Evolutionary conservation across 345 rosid species (phyloP).

Genomic region (Conringia planisiliqua): DNA sequence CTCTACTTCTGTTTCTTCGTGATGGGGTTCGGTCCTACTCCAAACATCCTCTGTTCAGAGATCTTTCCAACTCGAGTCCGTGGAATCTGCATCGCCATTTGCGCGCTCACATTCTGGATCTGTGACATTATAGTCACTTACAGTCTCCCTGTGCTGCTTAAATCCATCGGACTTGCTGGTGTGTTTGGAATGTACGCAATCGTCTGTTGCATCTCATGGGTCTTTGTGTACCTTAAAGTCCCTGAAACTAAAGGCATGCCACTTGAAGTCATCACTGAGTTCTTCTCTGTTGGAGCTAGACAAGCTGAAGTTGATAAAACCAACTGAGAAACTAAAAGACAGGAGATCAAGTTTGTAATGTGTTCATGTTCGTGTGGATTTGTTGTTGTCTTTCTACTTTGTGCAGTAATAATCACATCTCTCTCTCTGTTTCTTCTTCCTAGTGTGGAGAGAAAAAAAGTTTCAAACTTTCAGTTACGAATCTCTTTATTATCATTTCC

Average conservation of each 20-base stretch:
- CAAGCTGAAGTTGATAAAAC: constrained; percentile 53
- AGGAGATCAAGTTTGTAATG: constrained; percentile 10
- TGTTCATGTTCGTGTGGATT: constrained; percentile 26
- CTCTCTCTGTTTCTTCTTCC: constrained; percentile 11
- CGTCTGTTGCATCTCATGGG: constrained; percentile 66
- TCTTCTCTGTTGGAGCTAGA: constrained; percentile 82
- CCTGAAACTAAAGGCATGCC: constrained; percentile 99
- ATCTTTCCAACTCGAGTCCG: constrained; percentile 94
- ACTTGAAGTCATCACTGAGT: constrained; percentile 89
- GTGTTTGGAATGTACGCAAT: constrained; percentile 75
- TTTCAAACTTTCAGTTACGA: constrained; percentile 18
- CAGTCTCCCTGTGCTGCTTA: constrained; percentile 76
- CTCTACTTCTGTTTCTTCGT: constrained; percentile 89
- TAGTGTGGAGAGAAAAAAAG: background rate
- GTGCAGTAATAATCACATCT: constrained; percentile 33
- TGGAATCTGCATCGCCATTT: constrained; percentile 86
- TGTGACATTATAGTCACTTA: constrained; percentile 81
- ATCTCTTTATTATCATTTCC: constrained; percentile 2
- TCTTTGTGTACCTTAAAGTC: constrained; percentile 69
- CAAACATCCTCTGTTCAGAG: constrained; percentile 93
- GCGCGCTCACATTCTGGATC: constrained; percentile 84
- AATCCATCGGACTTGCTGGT: constrained; percentile 72
- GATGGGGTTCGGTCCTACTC: constrained; percentile 96
- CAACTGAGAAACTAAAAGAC: constrained; percentile 35
- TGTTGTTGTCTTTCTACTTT: constrained; percentile 30